Conservation (phyloP, 2,329 filamentous ascomycete genomes). For the Dothiorella sarmentorum region DNA sequence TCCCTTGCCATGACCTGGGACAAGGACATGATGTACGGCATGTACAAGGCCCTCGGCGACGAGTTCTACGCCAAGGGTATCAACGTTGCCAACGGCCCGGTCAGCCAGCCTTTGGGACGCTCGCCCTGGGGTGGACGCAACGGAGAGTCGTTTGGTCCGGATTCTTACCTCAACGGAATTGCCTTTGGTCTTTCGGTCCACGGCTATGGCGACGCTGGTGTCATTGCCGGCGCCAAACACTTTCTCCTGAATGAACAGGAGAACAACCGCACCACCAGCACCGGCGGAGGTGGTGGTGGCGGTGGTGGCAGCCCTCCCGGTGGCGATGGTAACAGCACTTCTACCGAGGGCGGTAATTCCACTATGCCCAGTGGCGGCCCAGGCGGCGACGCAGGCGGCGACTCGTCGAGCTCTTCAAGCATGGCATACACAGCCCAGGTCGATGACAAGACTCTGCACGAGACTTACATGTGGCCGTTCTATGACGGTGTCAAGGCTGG, state of each 20-base stretch:
- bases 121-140: slow-evolving; percentile 16
- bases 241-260: slow-evolving; percentile 57
- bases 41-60: slow-evolving; percentile 11
- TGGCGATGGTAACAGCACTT: background rate
- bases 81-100: slow-evolving; percentile 14
- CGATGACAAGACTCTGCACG: slow-evolving; percentile 66
- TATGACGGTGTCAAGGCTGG: slow-evolving; percentile 70
- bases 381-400: slow-evolving; percentile 55
- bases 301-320: slow-evolving; percentile 30
- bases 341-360: background rate
- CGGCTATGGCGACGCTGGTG: slow-evolving; percentile 43
- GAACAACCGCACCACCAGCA: slow-evolving; percentile 53
- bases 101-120: slow-evolving; percentile 14
- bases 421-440: slow-evolving; percentile 71
- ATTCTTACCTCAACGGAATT: slow-evolving; percentile 15
- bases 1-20: slow-evolving; percentile 18
- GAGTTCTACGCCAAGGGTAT: slow-evolving; percentile 16
- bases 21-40: slow-evolving; percentile 5
- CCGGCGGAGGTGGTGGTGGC: slow-evolving; percentile 64
- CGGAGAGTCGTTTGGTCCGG: slow-evolving; percentile 8
- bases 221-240: slow-evolving; percentile 68
- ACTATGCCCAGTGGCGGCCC: slow-evolving; percentile 32
- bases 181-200: slow-evolving; percentile 12
- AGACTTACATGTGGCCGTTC: slow-evolving; percentile 79
- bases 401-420: slow-evolving; percentile 32